Base-by-base conservation (phyloP, 805 yeast species). In the Ogataea nakhonphanomensis region DNA sequence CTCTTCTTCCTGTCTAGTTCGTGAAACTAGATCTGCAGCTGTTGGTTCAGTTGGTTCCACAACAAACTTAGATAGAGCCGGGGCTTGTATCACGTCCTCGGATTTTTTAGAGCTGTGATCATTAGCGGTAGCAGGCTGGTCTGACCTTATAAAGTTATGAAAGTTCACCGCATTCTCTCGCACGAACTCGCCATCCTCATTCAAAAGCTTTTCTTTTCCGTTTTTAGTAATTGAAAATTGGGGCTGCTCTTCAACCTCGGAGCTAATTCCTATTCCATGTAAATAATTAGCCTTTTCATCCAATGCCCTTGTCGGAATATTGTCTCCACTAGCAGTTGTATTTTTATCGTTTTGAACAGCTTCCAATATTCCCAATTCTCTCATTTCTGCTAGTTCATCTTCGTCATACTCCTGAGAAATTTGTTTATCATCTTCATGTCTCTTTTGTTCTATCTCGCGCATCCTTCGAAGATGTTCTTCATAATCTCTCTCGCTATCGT, bases 211-310 rank as follows among this genome's bases (percentile, higher is more conserved):
- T 27, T 55, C 55, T 27, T 55, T 57, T 3, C 54, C 44, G 39
- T 61, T 65, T 37, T 59, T 55, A 36, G 58, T 56, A 3, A 61
- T 62, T 40, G 81, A 62, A 3, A 81, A 70, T 15, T 70, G 67
- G 7, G 73, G 59, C 30, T 69, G 72, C 21, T 62, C 59, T 7
- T 64, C 68, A 1, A 70, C 55, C 45, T 70, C 65, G 17, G 30
- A 17, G 20, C 5, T 25, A 13, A 20, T 11, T 17, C 30, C 25
- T 8, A 76, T 62, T 31, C 80, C 71, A 55, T 76, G 65, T 51
- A 77, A 54, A 67, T 87, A 78, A 46, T 77, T 61, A n/a, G 96
- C 95, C 28, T 78, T 78, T 54, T 88, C 96, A 45, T 80, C 84
- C 39, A 90, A 58, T 24, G 84, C 77, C 35, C 95, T 63, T 0